A percentile compares a stretch with the other conserved stretches of the same genome.
phyloP scores from a whole-genome alignment of 768 basidiomycete genomes.

The Hebeloma cylindrosporum region DNA sequence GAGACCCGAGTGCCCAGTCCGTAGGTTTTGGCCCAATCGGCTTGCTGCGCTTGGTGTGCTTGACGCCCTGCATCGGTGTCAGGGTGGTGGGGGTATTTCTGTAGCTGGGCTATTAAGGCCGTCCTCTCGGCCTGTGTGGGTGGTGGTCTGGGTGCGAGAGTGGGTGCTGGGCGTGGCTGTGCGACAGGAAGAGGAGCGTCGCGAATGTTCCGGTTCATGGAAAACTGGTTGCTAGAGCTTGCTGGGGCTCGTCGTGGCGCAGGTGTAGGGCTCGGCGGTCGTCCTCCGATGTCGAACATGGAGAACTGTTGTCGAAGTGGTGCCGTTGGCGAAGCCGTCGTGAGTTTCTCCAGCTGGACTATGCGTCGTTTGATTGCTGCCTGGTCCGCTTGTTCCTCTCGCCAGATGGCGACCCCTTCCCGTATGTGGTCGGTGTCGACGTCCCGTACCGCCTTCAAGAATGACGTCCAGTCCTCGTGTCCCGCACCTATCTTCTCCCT shows the following conservation, averaged over 20 bases:
- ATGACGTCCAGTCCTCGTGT: constrained; percentile 12
- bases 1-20: not conserved
- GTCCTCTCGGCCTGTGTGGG: not conserved
- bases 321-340: too few species aligned
- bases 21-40: constrained; percentile 6
- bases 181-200: too few species aligned
- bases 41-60: constrained; percentile 11
- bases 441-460: constrained; percentile 11
- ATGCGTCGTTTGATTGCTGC: not conserved
- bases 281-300: too few species aligned
- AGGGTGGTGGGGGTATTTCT: constrained; percentile 11
- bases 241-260: too few species aligned
- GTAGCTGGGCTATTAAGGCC: not conserved
- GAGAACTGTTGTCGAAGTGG: too few species aligned
- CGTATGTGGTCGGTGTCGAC: not conserved
- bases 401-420: constrained; percentile 10
- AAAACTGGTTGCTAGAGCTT: too few species aligned
- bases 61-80: constrained; percentile 13
- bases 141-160: not conserved
- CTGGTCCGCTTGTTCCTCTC: constrained; percentile 4
- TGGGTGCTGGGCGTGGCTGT: not conserved
- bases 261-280: too few species aligned
- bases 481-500: not conserved
- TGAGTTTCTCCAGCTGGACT: too few species aligned
- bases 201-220: too few species aligned